Evolutionary conservation across 2,329 filamentous ascomycete species (phyloP).

Genomic region (Fusarium heterosporum): DNA sequence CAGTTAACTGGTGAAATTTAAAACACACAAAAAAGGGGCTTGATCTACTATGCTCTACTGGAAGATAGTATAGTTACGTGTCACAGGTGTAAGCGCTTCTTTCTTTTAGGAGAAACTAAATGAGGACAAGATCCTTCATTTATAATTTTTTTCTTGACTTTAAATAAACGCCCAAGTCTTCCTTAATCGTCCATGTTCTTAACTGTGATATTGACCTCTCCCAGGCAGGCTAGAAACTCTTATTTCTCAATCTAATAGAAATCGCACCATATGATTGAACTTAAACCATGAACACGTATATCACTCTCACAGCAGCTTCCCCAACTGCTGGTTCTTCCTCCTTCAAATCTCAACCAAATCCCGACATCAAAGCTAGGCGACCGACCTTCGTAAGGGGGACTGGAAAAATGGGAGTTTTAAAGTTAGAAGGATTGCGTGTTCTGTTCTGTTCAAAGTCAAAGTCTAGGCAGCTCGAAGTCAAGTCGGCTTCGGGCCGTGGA

Average conservation of each 20-base stretch:
- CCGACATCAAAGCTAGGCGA: too few species aligned
- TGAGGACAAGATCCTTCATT: conserved; percentile 14
- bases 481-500: neutral
- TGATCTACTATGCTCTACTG: neutral
- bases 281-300: too few species aligned
- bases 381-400: neutral
- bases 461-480: neutral
- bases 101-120: conserved; percentile 17
- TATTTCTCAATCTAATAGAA: too few species aligned
- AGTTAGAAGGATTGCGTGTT: neutral
- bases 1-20: conserved; percentile 10
- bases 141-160: too few species aligned
- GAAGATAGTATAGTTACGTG: conserved; percentile 8
- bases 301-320: too few species aligned
- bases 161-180: too few species aligned
- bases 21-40: conserved; percentile 22
- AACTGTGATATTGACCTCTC: too few species aligned
- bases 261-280: too few species aligned
- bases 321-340: too few species aligned
- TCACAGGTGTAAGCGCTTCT: conserved; percentile 34
- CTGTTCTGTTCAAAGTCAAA: neutral
- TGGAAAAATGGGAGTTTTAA: neutral
- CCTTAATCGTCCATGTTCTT: too few species aligned
- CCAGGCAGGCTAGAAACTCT: too few species aligned
- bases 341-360: too few species aligned